phyloP scores from a whole-genome alignment of 805 yeast species.

The Saccharomycopsis guyanensis region DNA sequence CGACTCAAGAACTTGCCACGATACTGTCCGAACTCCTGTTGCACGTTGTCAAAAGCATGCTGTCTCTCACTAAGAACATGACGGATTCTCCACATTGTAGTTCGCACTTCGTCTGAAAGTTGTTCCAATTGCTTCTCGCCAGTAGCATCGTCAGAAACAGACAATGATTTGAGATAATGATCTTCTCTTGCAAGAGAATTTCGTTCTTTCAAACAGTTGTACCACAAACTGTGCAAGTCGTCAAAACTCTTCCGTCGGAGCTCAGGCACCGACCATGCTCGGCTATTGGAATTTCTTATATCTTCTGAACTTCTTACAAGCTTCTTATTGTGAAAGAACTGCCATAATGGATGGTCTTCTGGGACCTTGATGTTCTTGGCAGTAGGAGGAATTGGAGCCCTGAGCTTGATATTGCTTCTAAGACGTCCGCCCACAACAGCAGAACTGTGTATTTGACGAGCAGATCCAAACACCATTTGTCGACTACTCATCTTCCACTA shows the following conservation, averaged over 20 bases:
- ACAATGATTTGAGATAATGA: constrained; percentile 39
- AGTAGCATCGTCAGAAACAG: constrained; percentile 18
- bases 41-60: constrained; percentile 56
- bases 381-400: constrained; percentile 83
- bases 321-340: constrained; percentile 64
- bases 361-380: constrained; percentile 61
- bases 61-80: constrained; percentile 85
- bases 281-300: constrained; percentile 40
- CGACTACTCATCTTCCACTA: neutral
- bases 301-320: constrained; percentile 41
- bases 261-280: constrained; percentile 85
- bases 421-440: constrained; percentile 35
- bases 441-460: constrained; percentile 29
- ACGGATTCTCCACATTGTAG: constrained; percentile 72
- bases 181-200: constrained; percentile 72
- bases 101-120: constrained; percentile 38
- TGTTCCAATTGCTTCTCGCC: constrained; percentile 31
- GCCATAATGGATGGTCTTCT: constrained; percentile 93
- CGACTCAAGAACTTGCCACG: constrained; percentile 45
- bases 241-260: constrained; percentile 86
- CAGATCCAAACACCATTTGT: neutral
- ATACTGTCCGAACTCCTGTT: constrained; percentile 35
- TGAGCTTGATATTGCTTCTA: constrained; percentile 43
- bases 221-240: constrained; percentile 90
- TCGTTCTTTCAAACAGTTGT: constrained; percentile 73